phyloP scores from a whole-genome alignment of 495 filamentous ascomycete genomes.

The Lichenothelia convexa region DNA sequence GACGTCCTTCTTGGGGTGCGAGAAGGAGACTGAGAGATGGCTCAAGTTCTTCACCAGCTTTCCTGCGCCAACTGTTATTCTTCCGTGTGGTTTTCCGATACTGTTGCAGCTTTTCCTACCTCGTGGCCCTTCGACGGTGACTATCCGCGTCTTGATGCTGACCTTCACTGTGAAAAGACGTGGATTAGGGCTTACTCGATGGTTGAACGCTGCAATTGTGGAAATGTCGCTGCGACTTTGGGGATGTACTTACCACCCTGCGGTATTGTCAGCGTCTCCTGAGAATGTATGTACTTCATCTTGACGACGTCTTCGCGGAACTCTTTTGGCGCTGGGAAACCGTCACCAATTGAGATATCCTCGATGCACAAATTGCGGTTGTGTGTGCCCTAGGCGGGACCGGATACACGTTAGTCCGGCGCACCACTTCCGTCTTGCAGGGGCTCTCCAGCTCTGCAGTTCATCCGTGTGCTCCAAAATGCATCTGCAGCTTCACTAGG shows the following conservation, averaged over 20 bases:
- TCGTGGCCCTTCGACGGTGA: constrained; percentile 91
- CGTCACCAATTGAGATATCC: too few relatives aligned
- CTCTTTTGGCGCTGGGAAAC: too few relatives aligned
- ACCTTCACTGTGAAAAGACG: constrained; percentile 59
- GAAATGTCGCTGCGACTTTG: neutral
- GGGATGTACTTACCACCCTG: constrained; percentile 69
- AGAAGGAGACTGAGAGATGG: constrained; percentile 91
- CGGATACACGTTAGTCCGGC: too few relatives aligned
- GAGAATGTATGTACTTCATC: constrained; percentile 97
- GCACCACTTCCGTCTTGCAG: too few relatives aligned
- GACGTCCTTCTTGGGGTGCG: constrained; percentile 53
- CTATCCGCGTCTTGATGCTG: constrained; percentile 81
- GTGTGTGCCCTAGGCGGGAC: too few relatives aligned
- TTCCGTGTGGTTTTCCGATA: constrained; percentile 1
- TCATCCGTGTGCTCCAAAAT: too few relatives aligned
- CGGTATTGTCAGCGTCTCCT: constrained; percentile 83
- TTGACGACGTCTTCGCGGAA: too few relatives aligned
- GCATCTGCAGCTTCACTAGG: too few relatives aligned
- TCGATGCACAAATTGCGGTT: too few relatives aligned
- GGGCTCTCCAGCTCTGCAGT: too few relatives aligned
- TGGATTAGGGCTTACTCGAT: constrained; percentile 9
- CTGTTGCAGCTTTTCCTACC: constrained; percentile 29
- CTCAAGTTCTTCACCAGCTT: constrained; percentile 91
- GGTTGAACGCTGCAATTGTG: neutral
- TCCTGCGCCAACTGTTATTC: constrained; percentile 27